These are phyloP conservation scores for Colletotrichum viniferum DNA, from an alignment of 2,329 filamentous ascomycete species.

Conservation along the genomic window DNA sequence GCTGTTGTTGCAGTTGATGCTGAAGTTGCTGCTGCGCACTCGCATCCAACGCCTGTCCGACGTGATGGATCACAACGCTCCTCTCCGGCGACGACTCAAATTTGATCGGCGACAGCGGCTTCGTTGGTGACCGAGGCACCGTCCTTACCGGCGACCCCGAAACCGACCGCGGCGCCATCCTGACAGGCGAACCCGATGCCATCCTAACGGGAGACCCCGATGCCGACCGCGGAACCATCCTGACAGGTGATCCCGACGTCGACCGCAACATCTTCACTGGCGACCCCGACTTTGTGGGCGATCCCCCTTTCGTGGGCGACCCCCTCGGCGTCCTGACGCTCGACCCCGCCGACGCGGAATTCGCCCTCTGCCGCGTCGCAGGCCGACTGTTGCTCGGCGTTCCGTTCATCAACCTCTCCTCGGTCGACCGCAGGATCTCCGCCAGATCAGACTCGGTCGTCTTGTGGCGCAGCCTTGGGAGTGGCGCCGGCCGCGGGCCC, in stretches of 20 bases:
- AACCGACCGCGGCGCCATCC: background rate
- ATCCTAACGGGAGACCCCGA: background rate
- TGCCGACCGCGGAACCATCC: background rate
- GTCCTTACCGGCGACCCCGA: background rate
- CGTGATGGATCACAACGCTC: background rate
- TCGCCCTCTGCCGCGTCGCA: slow-evolving; percentile 32
- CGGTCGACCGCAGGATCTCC: slow-evolving; percentile 57
- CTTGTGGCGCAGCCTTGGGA: slow-evolving; percentile 28
- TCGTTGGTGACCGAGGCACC: background rate
- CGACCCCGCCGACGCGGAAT: slow-evolving; percentile 25
- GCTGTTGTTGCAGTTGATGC: background rate
- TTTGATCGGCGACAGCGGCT: background rate
- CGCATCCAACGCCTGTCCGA: background rate
- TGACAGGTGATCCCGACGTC: background rate
- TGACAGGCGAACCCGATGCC: background rate
- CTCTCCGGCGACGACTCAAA: background rate
- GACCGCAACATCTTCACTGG: background rate
- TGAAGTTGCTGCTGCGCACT: background rate
- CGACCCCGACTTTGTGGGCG: background rate
- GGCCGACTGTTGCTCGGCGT: slow-evolving; percentile 30
- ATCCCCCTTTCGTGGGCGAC: background rate
- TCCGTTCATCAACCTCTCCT: slow-evolving; percentile 51
- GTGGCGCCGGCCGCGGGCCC: slow-evolving; percentile 18
- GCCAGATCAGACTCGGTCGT: slow-evolving; percentile 53
- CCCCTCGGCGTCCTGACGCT: slow-evolving; percentile 9